Percentiles rank a stretch among this genome's conserved stretches.
These are phyloP conservation scores for Ophiosphaerella narmari DNA, from an alignment of 2,329 filamentous ascomycete species.

Conservation along the genomic window DNA sequence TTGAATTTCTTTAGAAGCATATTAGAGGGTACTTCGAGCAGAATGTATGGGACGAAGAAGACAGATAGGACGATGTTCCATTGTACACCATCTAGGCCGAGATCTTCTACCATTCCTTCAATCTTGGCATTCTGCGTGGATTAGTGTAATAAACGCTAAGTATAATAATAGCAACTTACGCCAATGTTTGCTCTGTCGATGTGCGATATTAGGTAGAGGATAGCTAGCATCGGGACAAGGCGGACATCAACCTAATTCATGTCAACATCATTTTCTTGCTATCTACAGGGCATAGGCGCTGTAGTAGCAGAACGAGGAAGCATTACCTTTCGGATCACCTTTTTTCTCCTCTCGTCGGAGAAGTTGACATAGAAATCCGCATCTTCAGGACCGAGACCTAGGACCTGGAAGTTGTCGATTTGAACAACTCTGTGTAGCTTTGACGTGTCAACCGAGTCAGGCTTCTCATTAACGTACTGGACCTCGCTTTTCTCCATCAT, in stretches of 20 bases:
- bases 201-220: slow-evolving; percentile 50
- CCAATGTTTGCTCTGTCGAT: slow-evolving; percentile 69
- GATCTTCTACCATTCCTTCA: slow-evolving; percentile 64
- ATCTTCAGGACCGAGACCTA: slow-evolving; percentile 27
- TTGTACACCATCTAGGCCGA: slow-evolving; percentile 58
- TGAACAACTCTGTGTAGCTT: slow-evolving; percentile 30
- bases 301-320: too few relatives aligned
- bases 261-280: not conserved
- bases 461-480: slow-evolving; percentile 26
- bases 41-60: slow-evolving; percentile 57
- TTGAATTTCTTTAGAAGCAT: slow-evolving; percentile 46
- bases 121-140: slow-evolving; percentile 59
- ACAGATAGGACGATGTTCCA: slow-evolving; percentile 66
- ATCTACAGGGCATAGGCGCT: too few relatives aligned
- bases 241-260: slow-evolving; percentile 25
- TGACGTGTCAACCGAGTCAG: slow-evolving; percentile 16
- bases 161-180: slow-evolving; percentile 4
- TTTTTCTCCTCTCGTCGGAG: slow-evolving; percentile 55
- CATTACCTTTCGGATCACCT: slow-evolving; percentile 29
- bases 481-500: slow-evolving; percentile 28
- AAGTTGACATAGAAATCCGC: slow-evolving; percentile 29
- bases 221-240: slow-evolving; percentile 45
- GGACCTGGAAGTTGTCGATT: slow-evolving; percentile 32
- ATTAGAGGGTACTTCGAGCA: slow-evolving; percentile 48
- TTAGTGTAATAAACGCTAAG: too few relatives aligned